Evolutionary conservation across 176 grass and related monocot species (phyloP).

Genomic region (Tillandsia leiboldiana): DNA sequence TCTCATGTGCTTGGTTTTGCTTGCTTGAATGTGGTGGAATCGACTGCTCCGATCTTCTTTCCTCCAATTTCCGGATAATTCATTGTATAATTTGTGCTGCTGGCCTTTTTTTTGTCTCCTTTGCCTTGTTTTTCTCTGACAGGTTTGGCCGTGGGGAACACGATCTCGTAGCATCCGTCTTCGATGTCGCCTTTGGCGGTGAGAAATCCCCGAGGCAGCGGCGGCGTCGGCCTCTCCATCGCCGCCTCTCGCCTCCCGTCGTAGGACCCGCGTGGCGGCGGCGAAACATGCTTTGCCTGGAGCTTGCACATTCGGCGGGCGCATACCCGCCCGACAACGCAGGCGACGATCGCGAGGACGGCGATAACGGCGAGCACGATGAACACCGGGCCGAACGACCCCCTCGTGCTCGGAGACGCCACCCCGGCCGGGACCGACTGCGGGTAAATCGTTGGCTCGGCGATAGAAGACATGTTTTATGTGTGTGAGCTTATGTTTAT

Average conservation of each 20-base stretch:
- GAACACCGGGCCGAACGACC: conserved; percentile 62
- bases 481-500: too few species aligned
- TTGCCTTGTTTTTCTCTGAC: conserved; percentile 26
- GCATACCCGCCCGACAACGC: conserved; percentile 51
- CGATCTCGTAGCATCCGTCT: conserved; percentile 47
- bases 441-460: conserved; percentile 47
- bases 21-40: background rate
- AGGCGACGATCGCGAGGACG: conserved; percentile 52
- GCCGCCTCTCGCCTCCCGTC: too few species aligned
- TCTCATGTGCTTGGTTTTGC: background rate
- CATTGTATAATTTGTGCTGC: background rate
- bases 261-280: conserved; percentile 36
- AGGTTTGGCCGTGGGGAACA: conserved; percentile 54
- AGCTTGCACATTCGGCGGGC: conserved; percentile 39
- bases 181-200: conserved; percentile 44
- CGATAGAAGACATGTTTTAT: conserved; percentile 42
- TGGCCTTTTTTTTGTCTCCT: background rate
- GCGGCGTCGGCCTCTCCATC: too few species aligned
- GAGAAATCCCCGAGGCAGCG: too few species aligned
- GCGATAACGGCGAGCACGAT: conserved; percentile 61
- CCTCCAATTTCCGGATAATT: conserved; percentile 2
- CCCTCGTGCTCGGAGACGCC: conserved; percentile 30
- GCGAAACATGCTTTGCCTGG: conserved; percentile 16
- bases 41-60: background rate
- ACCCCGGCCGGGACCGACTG: conserved; percentile 31